Evolutionary conservation across 805 yeast genomes (phyloP), one percentile per base, ranked within the genome.

Genomic region (Komagataella populi): DNA sequence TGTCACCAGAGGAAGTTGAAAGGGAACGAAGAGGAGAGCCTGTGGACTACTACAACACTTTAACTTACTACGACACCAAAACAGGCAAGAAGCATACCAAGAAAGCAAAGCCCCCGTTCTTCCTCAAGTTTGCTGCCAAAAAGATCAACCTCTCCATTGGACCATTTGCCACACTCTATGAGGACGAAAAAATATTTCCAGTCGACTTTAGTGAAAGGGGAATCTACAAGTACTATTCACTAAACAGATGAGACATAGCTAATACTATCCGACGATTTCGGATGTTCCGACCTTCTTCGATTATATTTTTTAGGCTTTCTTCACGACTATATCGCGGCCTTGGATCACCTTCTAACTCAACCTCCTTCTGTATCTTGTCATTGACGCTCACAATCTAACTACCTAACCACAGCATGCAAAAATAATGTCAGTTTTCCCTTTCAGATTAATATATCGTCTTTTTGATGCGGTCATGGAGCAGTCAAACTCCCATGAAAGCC

Each of bases 51-150:
- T 59, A 65, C 52, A 64, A 64, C 53, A 68, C 63, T 55, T 64
- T 80, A 50, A 72, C 80, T 3, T 77, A 71, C 59, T 84, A 80
- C 58, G 88, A 84, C 65, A 67, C 78, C 48, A 72, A 75, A 24
- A 77, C 85, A 0, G 90, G 90, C 8, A 72, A 78, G 54, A 81
- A 79, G 59, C 75, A 81, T 18, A 68, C 68, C 46, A 69, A 70
- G 16, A 72, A 71, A 53, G 61, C 69, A 22, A 67, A 68, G 50
- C 71, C 71, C 53, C 82, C 82, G 4, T 58, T 56, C 36, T 78
- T 78, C 56, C 65, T 78, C 55, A 76, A 73, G 58, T 78, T 70
- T 55, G 81, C 79, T 1, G 70, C 77, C 7, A 65, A 74, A 48
- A 78, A 78, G 56, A 72, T 78, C 54, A 77, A 74, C 57, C 76